Conservation (phyloP, 768 basidiomycete species). For the Pleurotus tuber-regium region DNA sequence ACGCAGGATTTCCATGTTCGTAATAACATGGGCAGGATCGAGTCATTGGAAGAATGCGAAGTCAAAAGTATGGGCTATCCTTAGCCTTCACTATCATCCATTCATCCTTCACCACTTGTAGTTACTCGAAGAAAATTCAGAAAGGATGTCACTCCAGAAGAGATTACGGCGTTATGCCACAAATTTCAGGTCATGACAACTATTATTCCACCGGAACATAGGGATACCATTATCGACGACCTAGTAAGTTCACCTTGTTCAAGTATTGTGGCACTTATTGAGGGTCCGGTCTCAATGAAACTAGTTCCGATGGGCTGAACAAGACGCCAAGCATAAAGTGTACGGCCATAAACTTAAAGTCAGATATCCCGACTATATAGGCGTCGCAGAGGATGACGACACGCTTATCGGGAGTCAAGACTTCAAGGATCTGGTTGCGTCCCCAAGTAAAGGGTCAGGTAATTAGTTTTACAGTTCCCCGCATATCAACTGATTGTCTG, state of each 20-base stretch:
- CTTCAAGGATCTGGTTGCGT: not conserved
- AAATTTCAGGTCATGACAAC: slow-evolving; percentile 2
- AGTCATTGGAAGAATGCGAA: slow-evolving; percentile 1
- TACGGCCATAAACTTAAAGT: slow-evolving; percentile 4
- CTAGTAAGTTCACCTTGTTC: not conserved
- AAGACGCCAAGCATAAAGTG: slow-evolving; percentile 1
- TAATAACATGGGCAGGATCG: slow-evolving; percentile 5
- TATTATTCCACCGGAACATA: not conserved
- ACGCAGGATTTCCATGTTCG: slow-evolving; percentile 1
- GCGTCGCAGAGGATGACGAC: slow-evolving; percentile 3
- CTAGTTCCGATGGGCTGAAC: slow-evolving; percentile 4
- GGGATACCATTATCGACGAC: not conserved
- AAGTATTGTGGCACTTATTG: not conserved
- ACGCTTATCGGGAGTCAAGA: not conserved
- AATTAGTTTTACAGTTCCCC: not conserved
- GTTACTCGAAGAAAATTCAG: not conserved
- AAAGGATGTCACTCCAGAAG: not conserved
- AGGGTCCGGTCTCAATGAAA: not conserved
- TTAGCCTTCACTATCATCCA: not conserved
- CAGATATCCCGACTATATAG: slow-evolving; percentile 6
- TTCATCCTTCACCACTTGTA: not conserved
- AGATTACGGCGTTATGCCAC: not conserved
- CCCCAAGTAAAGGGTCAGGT: not conserved
- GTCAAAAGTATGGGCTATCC: not conserved
- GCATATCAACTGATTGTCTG: not conserved